phyloP scores from a whole-genome alignment of 805 yeast species.

The Lachancea cidri region DNA sequence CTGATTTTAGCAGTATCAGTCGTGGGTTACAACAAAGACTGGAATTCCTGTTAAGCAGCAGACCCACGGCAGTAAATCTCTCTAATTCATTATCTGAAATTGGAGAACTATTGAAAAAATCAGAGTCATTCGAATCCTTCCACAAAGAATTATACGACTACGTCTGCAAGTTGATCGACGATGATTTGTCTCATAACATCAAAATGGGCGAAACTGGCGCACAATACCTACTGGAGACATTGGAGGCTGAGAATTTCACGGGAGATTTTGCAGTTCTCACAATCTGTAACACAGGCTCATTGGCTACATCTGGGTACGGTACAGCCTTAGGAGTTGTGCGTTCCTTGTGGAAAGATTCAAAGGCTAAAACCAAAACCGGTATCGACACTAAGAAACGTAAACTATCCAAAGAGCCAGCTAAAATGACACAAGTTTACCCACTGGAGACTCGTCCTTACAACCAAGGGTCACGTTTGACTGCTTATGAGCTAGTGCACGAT shows the following conservation, averaged over 20 bases:
- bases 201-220: constrained; percentile 80
- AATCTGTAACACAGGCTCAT: constrained; percentile 92
- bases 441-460: constrained; percentile 95
- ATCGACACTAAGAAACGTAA: constrained; percentile 26
- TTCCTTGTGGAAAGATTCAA: constrained; percentile 49
- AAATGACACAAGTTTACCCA: constrained; percentile 70
- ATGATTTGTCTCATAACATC: constrained; percentile 73
- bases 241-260: constrained; percentile 43
- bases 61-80: constrained; percentile 95
- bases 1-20: constrained; percentile 33
- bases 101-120: constrained; percentile 27
- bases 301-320: constrained; percentile 97
- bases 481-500: constrained; percentile 84
- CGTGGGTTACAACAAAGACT: constrained; percentile 42
- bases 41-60: constrained; percentile 62
- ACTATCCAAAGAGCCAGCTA: constrained; percentile 33
- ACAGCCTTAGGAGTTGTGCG: constrained; percentile 93
- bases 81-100: constrained; percentile 56
- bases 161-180: constrained; percentile 55
- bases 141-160: constrained; percentile 37
- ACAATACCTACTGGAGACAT: constrained; percentile 48
- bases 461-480: constrained; percentile 91
- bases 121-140: constrained; percentile 23
- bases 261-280: constrained; percentile 81
- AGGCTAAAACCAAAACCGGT: constrained; percentile 21